A percentile compares a stretch with the other conserved stretches of the same genome.
Conservation (phyloP, 2,329 filamentous ascomycete genomes). For the Trichoderma afroharzianum region DNA sequence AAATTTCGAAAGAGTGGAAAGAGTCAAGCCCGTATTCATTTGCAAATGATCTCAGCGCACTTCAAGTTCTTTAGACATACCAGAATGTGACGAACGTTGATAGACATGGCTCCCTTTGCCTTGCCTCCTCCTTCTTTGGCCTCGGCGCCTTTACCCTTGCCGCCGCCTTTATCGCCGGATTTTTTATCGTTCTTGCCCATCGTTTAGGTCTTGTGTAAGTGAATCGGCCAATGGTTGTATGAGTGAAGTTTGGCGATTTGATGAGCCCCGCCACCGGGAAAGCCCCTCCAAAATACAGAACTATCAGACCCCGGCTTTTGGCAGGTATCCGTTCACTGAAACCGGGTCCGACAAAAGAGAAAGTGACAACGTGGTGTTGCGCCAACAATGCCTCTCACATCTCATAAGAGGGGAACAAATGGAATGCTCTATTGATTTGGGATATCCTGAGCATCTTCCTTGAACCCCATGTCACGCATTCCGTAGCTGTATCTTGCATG, state of each 20-base stretch:
- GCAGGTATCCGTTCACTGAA: neutral
- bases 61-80: slow-evolving; percentile 31
- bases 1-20: neutral
- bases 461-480: neutral
- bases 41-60: neutral
- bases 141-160: slow-evolving; percentile 29
- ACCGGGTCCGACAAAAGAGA: neutral
- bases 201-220: slow-evolving; percentile 4
- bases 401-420: neutral
- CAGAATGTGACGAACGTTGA: slow-evolving; percentile 73
- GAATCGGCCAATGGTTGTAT: neutral
- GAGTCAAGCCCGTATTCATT: neutral
- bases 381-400: neutral
- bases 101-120: slow-evolving; percentile 57
- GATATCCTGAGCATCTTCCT: neutral
- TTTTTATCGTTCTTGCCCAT: slow-evolving; percentile 43
- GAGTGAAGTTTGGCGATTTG: neutral
- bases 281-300: slow-evolving; percentile 4
- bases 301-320: neutral
- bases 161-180: slow-evolving; percentile 36
- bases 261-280: slow-evolving; percentile 1
- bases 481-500: slow-evolving; percentile 11
- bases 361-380: neutral
- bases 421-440: neutral
- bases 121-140: slow-evolving; percentile 37